Conservation (phyloP, 768 basidiomycete genomes). For the Agrocybe praecox region DNA sequence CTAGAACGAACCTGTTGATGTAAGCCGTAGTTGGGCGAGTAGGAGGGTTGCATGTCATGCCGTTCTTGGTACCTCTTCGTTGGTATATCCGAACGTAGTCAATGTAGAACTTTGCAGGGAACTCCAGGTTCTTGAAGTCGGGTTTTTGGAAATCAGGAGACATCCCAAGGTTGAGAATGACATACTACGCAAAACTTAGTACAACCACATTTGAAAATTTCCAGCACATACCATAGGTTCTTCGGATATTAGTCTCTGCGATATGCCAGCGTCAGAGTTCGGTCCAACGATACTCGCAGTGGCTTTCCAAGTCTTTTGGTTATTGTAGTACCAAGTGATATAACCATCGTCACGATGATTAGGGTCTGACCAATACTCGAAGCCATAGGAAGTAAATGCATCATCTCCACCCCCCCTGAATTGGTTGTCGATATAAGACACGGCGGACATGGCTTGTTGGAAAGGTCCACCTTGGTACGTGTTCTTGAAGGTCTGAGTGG, state of each 20-base stretch:
- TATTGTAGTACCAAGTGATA: constrained; percentile 82
- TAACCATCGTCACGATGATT: constrained; percentile 66
- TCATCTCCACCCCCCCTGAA: constrained; percentile 52
- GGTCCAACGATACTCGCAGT: constrained; percentile 68
- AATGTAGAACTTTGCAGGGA: constrained; percentile 81
- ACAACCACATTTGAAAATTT: background rate
- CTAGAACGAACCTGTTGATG: constrained; percentile 55
- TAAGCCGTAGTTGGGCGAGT: constrained; percentile 81
- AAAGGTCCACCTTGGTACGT: constrained; percentile 67
- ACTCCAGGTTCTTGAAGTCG: constrained; percentile 70
- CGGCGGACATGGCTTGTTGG: constrained; percentile 76
- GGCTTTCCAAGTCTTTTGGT: constrained; percentile 70
- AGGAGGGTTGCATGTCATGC: constrained; percentile 79
- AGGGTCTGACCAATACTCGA: constrained; percentile 83
- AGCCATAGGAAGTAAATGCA: constrained; percentile 65
- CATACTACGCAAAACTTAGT: constrained; percentile 47
- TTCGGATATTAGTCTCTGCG: constrained; percentile 76
- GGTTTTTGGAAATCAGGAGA: constrained; percentile 74
- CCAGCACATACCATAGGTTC: constrained; percentile 83
- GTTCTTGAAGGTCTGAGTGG: constrained; percentile 57
- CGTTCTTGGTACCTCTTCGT: constrained; percentile 66
- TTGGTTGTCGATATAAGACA: constrained; percentile 54
- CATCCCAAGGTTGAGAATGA: constrained; percentile 87
- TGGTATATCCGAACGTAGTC: constrained; percentile 94
- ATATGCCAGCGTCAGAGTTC: constrained; percentile 58